These are phyloP conservation scores for Naematelia aurantialba DNA, from an alignment of 768 basidiomycete species.

Conservation along the genomic window DNA sequence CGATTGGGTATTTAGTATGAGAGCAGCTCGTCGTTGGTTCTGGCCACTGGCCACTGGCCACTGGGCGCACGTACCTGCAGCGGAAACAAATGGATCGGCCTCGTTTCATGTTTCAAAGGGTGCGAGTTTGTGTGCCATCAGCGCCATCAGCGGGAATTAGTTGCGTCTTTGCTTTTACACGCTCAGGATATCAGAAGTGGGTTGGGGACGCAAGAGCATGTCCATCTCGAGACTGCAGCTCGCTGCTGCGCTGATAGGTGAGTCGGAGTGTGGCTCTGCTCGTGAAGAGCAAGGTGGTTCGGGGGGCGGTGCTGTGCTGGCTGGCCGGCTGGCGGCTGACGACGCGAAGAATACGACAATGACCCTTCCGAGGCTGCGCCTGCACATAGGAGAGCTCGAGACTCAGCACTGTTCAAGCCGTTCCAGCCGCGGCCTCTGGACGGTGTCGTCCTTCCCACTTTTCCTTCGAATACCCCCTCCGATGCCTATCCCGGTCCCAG, in stretches of 20 bases:
- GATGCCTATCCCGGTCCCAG: not conserved
- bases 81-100: not conserved
- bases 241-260: slow-evolving; percentile 79
- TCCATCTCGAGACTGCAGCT: slow-evolving; percentile 78
- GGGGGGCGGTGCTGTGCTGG: too few relatives aligned
- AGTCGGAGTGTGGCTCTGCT: too few relatives aligned
- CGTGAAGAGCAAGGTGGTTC: too few relatives aligned
- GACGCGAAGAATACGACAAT: slow-evolving; percentile 76
- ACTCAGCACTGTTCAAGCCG: slow-evolving; percentile 29
- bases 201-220: too few relatives aligned
- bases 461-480: not conserved
- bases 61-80: not conserved
- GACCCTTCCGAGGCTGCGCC: slow-evolving; percentile 66
- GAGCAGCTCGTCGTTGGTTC: too few relatives aligned
- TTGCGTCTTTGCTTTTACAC: too few relatives aligned
- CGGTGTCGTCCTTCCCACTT: slow-evolving; percentile 10
- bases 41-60: too few relatives aligned
- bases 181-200: too few relatives aligned
- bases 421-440: slow-evolving; percentile 14
- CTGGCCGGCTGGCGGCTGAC: not conserved
- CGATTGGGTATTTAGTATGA: not conserved
- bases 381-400: slow-evolving; percentile 49
- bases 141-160: too few relatives aligned
- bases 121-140: too few relatives aligned
- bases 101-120: slow-evolving; percentile 1